phyloP scores from a whole-genome alignment of 805 yeast species.

The Naumovozyma dairenensis region DNA sequence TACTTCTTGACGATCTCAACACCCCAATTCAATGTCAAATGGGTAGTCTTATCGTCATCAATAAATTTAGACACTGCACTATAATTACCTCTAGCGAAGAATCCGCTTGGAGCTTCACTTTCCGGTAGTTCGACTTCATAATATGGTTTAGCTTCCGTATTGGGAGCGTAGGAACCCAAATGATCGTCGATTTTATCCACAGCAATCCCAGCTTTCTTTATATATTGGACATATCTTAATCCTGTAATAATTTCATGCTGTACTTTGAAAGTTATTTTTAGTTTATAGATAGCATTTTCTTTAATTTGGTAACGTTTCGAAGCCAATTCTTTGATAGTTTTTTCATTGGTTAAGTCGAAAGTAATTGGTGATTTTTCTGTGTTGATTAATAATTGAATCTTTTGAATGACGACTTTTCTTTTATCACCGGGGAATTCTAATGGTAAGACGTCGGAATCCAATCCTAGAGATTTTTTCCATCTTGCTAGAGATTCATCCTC shows the following conservation, averaged over 20 bases:
- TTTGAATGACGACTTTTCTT: slow-evolving; percentile 69
- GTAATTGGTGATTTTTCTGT: slow-evolving; percentile 57
- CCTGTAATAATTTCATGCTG: slow-evolving; percentile 92
- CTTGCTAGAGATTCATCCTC: slow-evolving; percentile 83
- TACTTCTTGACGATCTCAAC: slow-evolving; percentile 64
- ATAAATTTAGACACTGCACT: slow-evolving; percentile 72
- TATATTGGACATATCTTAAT: slow-evolving; percentile 70
- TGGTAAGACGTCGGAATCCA: slow-evolving; percentile 52
- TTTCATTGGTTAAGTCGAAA: slow-evolving; percentile 55
- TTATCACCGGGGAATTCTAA: slow-evolving; percentile 56
- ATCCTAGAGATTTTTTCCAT: slow-evolving; percentile 86
- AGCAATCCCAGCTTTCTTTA: slow-evolving; percentile 79
- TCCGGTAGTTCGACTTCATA: slow-evolving; percentile 53
- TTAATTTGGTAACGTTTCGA: slow-evolving; percentile 65
- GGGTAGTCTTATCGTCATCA: slow-evolving; percentile 75
- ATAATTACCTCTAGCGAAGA: slow-evolving; percentile 80
- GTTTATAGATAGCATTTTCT: slow-evolving; percentile 65
- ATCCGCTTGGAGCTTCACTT: slow-evolving; percentile 86
- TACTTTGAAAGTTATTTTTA: slow-evolving; percentile 67
- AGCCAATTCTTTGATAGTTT: slow-evolving; percentile 46
- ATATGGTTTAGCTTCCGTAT: slow-evolving; percentile 67
- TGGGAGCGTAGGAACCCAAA: slow-evolving; percentile 86
- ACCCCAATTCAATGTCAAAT: slow-evolving; percentile 74
- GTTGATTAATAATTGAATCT: slow-evolving; percentile 61
- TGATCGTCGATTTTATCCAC: slow-evolving; percentile 83